phyloP scores from a whole-genome alignment of 768 basidiomycete genomes.

The Lactarius vividus region DNA sequence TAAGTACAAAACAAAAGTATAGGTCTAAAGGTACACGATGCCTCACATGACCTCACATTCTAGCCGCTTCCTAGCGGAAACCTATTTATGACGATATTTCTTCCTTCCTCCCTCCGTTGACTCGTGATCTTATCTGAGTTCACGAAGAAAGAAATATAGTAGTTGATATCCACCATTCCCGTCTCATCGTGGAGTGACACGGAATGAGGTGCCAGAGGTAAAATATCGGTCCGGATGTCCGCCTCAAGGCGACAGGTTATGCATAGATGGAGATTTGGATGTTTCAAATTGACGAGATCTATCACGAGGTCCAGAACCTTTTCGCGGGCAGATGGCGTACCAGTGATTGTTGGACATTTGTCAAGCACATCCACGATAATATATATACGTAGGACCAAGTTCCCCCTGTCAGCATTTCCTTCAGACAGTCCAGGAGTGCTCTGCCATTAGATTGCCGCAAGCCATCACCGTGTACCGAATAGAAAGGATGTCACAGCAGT shows the following conservation, averaged over 20 bases:
- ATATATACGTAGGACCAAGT: neutral
- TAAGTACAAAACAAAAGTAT: neutral
- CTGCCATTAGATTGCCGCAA: neutral
- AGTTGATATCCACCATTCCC: neutral
- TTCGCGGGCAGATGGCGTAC: neutral
- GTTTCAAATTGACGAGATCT: neutral
- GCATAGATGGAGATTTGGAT: neutral
- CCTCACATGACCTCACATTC: neutral
- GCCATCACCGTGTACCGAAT: neutral
- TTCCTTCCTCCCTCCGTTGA: neutral
- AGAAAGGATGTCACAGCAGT: neutral
- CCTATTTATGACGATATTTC: neutral
- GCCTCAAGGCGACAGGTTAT: neutral
- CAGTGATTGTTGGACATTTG: neutral
- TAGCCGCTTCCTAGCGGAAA: neutral
- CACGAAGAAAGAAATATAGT: neutral
- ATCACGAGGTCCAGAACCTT: neutral
- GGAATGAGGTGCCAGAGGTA: neutral
- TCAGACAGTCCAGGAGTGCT: neutral
- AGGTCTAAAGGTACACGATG: neutral
- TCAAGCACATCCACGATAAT: neutral
- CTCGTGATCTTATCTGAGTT: neutral
- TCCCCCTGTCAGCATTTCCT: neutral
- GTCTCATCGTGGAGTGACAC: neutral
- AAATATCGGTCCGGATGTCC: neutral